phyloP scores from a whole-genome alignment of 2,329 filamentous ascomycete genomes.

The Juglanconis juglandina region DNA sequence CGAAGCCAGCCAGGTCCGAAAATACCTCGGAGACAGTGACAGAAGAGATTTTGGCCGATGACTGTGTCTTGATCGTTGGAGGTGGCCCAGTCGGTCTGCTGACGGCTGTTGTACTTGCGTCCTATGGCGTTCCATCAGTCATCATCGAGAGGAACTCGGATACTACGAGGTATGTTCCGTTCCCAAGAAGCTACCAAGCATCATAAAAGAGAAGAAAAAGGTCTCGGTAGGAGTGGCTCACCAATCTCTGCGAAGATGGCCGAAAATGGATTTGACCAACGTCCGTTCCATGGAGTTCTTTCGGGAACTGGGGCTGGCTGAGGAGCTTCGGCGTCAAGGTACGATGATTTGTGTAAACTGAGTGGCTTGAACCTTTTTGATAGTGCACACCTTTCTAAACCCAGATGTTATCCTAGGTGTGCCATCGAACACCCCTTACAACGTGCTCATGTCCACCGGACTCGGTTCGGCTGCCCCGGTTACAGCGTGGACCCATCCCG shows the following conservation, averaged over 20 bases:
- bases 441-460: constrained; percentile 20
- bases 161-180: background rate
- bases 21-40: background rate
- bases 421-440: constrained; percentile 15
- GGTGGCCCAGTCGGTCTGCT: constrained; percentile 6
- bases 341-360: too few relatives aligned
- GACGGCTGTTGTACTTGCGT: background rate
- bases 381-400: background rate
- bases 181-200: background rate
- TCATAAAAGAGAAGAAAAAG: background rate
- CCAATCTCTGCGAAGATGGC: constrained; percentile 24
- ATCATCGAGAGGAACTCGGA: background rate
- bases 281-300: constrained; percentile 34
- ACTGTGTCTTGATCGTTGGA: constrained; percentile 2
- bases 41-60: background rate
- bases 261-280: constrained; percentile 38
- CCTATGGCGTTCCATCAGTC: background rate
- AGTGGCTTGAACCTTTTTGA: background rate
- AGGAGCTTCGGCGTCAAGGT: constrained; percentile 22
- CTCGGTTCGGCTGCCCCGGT: constrained; percentile 16
- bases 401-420: constrained; percentile 3
- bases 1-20: background rate
- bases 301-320: constrained; percentile 26
- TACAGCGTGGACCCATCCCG: constrained; percentile 18
- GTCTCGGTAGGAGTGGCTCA: background rate